These are phyloP conservation scores for Calonectria leucothoes DNA, from an alignment of 2,329 filamentous ascomycete species.

Conservation along the genomic window DNA sequence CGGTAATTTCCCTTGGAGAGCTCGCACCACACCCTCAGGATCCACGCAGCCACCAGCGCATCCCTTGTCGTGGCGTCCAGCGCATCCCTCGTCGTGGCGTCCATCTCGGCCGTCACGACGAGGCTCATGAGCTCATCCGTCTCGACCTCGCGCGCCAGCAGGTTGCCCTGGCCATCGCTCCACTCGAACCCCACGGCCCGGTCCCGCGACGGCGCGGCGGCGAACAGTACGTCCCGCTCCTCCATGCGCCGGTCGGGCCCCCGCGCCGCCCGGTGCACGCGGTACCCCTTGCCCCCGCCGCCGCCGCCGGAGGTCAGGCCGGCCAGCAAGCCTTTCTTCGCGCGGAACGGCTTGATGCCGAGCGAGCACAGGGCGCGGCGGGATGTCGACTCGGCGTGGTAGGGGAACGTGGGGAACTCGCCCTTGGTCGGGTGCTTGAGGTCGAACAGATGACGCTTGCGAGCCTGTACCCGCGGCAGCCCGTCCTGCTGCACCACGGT, in stretches of 20 bases:
- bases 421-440: conserved; percentile 46
- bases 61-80: conserved; percentile 45
- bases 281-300: conserved; percentile 36
- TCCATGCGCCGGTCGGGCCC: conserved; percentile 37
- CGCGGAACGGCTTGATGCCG: conserved; percentile 43
- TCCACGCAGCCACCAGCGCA: conserved; percentile 50
- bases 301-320: conserved; percentile 21
- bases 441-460: conserved; percentile 48
- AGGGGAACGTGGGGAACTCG: conserved; percentile 45
- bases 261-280: conserved; percentile 44
- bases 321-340: conserved; percentile 32
- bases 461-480: conserved; percentile 40
- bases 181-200: conserved; percentile 47
- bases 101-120: conserved; percentile 47
- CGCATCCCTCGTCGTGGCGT: conserved; percentile 44
- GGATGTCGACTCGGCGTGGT: conserved; percentile 47
- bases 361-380: conserved; percentile 44
- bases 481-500: conserved; percentile 37
- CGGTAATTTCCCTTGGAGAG: conserved; percentile 46
- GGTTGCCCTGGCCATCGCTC: conserved; percentile 39
- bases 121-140: conserved; percentile 43
- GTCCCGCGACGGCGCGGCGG: conserved; percentile 40
- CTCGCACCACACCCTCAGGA: conserved; percentile 49
- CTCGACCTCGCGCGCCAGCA: conserved; percentile 49
- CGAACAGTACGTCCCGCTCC: conserved; percentile 43